Evolutionary conservation across 1,284 basidiomycete genomes (phyloP).

Genomic region (Pisolithus thermaeus): DNA sequence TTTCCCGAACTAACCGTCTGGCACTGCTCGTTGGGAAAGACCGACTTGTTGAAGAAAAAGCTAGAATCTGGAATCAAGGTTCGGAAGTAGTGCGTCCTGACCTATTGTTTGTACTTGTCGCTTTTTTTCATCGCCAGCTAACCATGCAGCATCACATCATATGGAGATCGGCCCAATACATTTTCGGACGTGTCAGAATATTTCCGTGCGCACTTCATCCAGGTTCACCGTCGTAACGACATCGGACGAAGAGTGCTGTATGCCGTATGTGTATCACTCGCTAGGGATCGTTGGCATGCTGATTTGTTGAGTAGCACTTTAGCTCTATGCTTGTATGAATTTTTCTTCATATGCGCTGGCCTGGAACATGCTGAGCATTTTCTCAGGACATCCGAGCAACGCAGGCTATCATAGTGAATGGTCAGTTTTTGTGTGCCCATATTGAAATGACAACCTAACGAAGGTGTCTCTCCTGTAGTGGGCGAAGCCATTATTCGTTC

Average conservation of each 20-base stretch:
- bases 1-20: constrained; percentile 6
- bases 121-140: not conserved
- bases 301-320: constrained; percentile 49
- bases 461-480: constrained; percentile 33
- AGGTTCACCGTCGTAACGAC: constrained; percentile 64
- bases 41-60: constrained; percentile 62
- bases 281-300: constrained; percentile 8
- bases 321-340: constrained; percentile 68
- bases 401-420: constrained; percentile 67
- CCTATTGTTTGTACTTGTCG: not conserved
- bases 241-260: constrained; percentile 53
- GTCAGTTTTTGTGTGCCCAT: constrained; percentile 33
- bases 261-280: constrained; percentile 42
- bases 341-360: constrained; percentile 1
- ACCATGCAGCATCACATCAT: constrained; percentile 64
- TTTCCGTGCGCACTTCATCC: constrained; percentile 72
- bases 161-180: constrained; percentile 66
- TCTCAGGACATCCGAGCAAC: constrained; percentile 65
- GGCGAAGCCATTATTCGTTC: constrained; percentile 62
- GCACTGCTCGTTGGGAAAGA: constrained; percentile 32
- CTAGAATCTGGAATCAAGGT: constrained; percentile 58
- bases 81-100: constrained; percentile 58
- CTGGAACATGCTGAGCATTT: constrained; percentile 5
- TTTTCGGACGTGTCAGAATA: constrained; percentile 70
- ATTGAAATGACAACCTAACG: not conserved